A percentile compares a stretch with the other conserved stretches of the same genome.
These are phyloP conservation scores for Oenanthe javanica DNA, from an alignment of 140 eudicot genomes.

Conservation along the genomic window DNA sequence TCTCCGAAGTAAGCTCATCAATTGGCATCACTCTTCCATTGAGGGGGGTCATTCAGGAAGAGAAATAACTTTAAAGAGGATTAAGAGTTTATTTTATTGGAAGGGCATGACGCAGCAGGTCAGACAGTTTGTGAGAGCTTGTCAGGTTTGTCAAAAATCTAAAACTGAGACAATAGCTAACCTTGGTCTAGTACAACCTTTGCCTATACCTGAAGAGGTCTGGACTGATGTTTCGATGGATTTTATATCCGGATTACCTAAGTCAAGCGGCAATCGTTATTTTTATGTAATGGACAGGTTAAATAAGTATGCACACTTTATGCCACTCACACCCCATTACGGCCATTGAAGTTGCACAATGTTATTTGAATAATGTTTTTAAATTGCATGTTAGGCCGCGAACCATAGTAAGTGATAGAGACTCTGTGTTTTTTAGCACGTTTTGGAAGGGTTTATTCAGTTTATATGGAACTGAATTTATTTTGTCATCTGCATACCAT, in stretches of 20 bases:
- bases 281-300: too few species aligned
- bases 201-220: background rate
- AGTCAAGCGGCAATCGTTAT: background rate
- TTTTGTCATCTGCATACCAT: background rate
- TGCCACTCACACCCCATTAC: background rate
- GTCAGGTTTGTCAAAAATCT: background rate
- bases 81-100: background rate
- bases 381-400: background rate
- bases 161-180: background rate
- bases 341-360: background rate
- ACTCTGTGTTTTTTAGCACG: too few species aligned
- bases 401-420: too few species aligned
- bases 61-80: background rate
- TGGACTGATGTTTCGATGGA: too few species aligned
- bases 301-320: background rate
- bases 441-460: too few species aligned
- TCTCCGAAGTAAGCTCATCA: background rate
- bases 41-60: background rate
- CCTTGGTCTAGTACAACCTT: background rate
- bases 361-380: background rate
- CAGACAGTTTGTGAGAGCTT: background rate
- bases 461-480: background rate
- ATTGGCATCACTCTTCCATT: background rate
- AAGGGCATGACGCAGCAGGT: background rate
- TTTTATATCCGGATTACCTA: background rate